Percentiles rank a stretch among this genome's conserved stretches.
Evolutionary conservation across 2,329 filamentous ascomycete species (phyloP).

Genomic region (Rhexocercosporidium sp.): DNA sequence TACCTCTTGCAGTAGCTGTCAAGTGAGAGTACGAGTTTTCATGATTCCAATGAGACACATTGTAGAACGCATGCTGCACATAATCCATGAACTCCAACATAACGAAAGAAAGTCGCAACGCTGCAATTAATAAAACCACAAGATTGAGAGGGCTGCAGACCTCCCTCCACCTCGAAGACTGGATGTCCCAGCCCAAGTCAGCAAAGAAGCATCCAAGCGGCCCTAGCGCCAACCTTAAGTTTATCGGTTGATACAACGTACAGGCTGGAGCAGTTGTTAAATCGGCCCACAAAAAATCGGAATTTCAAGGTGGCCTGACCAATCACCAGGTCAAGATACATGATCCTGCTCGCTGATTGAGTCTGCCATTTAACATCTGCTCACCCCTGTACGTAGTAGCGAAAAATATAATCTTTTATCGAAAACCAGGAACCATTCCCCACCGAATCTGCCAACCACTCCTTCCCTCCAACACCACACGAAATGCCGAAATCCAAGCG

Average conservation of each 20-base stretch:
- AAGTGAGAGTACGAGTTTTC: constrained; percentile 92
- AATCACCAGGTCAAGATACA: too few species aligned
- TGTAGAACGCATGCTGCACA: constrained; percentile 88
- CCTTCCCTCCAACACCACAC: constrained; percentile 9
- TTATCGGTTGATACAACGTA: background rate
- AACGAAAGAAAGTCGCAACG: background rate
- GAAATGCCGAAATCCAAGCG: constrained; percentile 96
- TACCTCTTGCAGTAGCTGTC: constrained; percentile 83
- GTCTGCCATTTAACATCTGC: too few species aligned
- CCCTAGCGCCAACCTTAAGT: background rate
- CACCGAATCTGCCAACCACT: background rate
- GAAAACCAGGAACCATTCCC: constrained; percentile 1
- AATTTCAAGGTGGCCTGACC: too few species aligned
- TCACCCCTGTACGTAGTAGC: background rate
- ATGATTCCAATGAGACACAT: constrained; percentile 84
- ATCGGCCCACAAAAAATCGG: too few species aligned
- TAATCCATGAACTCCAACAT: constrained; percentile 99
- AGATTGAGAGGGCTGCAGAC: background rate
- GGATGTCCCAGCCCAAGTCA: background rate
- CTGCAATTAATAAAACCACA: background rate
- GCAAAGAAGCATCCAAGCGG: background rate
- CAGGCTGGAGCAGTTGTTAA: too few species aligned
- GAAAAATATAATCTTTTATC: background rate
- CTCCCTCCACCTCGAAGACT: too few species aligned
- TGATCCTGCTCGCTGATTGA: too few species aligned